Percentiles rank a stretch among this genome's conserved stretches.
Evolutionary conservation across 2,329 filamentous ascomycete species (phyloP).

Genomic region (Colletotrichum somersetense): DNA sequence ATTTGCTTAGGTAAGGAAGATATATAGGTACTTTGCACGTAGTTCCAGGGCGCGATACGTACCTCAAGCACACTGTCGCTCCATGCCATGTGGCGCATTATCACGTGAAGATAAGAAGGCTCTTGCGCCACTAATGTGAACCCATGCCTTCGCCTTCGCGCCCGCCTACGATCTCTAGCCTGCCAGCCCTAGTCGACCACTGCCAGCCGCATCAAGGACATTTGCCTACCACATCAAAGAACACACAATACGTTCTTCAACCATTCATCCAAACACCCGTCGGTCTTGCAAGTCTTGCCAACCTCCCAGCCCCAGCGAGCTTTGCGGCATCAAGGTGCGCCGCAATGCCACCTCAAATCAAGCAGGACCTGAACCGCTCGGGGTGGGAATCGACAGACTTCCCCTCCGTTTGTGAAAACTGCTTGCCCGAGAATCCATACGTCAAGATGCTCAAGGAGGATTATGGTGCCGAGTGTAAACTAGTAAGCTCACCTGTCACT

Average conservation of each 20-base stretch:
- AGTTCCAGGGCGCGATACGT: not conserved
- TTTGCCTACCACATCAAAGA: slow-evolving; percentile 6
- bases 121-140: not conserved
- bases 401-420: slow-evolving; percentile 90
- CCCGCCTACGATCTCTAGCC: not conserved
- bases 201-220: not conserved
- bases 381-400: slow-evolving; percentile 97
- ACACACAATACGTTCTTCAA: slow-evolving; percentile 1
- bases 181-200: not conserved
- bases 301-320: not conserved
- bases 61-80: not conserved
- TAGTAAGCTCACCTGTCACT: slow-evolving; percentile 53
- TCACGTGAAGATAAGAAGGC: slow-evolving; percentile 11
- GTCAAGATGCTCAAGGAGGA: slow-evolving; percentile 99
- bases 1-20: no score
- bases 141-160: not conserved
- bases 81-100: not conserved
- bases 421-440: slow-evolving; percentile 95
- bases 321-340: slow-evolving; percentile 42
- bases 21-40: not conserved
- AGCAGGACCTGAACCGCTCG: slow-evolving; percentile 93
- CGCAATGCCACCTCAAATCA: slow-evolving; percentile 88
- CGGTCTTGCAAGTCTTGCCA: not conserved
- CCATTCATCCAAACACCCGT: not conserved
- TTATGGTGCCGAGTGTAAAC: slow-evolving; percentile 87